Base-by-base conservation (phyloP, 805 yeast genomes). In the Peterozyma xylosa region DNA sequence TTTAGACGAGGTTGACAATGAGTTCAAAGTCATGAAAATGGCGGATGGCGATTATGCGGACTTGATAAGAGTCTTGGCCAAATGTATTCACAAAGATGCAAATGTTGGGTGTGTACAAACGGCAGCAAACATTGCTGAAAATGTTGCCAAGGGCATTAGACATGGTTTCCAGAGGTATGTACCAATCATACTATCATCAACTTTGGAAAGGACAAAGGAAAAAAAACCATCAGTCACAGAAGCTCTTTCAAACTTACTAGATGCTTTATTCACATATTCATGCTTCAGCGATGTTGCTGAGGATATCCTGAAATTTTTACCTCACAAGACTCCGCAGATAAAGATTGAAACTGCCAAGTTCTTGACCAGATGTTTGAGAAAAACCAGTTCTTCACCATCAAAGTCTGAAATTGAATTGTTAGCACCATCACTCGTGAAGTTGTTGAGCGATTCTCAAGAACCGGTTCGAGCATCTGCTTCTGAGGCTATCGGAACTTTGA, bases 151-250 rank as follows among this genome's bases (percentile, higher is more conserved):
- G 30, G 96, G 95, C 1, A 66, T 93, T 39, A 70, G 80, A 44
- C 51, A 59, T 1, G 67, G 65, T 5, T 87, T 86, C 55, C 70
- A 66, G 17, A 73, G 67, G 48, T 83, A 84, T 58, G 73, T 68
- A 37, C 46, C 67, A 1, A 53, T 71, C 1, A 72, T 86, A 2
- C 65, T 87, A 21, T 61, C 64, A 2, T 81, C 93, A 0, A 60
- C 86, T 45, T 62, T 93, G 37, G 96, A 88, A 51, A 73, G 97
- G 53, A 76, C 86, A 11, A 90, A 88, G 56, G 99, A 93, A 59
- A 89, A 86, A 67, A 91, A 91, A 55, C 81, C 76, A 21, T 67
- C 82, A 3, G 93, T 88, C 0, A 67, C 84, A 2, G 89, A 82
- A 18, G 83, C 93, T 0, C 66, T 91, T n/a, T 67, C 70, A 15